Conservation (phyloP, 345 rosid species). For the Eucalyptus cloeziana region DNA sequence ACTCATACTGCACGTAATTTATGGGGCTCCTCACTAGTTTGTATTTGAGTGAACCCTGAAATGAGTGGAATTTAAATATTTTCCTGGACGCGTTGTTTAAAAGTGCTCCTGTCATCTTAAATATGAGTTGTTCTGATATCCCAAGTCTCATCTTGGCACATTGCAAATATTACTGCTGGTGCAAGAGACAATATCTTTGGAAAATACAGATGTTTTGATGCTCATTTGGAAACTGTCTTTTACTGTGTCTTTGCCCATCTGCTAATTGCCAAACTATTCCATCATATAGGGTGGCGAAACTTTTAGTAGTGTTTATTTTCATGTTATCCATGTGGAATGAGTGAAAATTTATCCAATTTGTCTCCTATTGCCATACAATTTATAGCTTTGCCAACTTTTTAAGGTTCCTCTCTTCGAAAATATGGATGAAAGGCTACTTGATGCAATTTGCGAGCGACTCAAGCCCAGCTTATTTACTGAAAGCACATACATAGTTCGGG, state of each 20-base stretch:
- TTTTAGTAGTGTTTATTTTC: background rate
- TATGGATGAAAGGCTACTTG: slow-evolving; percentile 93
- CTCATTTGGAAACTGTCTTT: background rate
- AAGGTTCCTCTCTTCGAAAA: slow-evolving; percentile 90
- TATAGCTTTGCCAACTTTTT: background rate
- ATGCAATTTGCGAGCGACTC: slow-evolving; percentile 92
- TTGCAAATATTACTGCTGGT: background rate
- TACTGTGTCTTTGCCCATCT: background rate
- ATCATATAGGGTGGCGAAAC: background rate
- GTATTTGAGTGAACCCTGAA: background rate
- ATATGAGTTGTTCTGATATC: background rate
- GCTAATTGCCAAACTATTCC: background rate
- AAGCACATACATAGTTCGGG: slow-evolving; percentile 66
- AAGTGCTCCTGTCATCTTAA: background rate
- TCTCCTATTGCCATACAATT: background rate
- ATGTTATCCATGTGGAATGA: background rate
- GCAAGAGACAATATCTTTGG: background rate
- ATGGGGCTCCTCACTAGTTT: background rate
- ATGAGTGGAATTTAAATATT: background rate
- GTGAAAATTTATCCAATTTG: background rate
- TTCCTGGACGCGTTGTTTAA: too few species aligned
- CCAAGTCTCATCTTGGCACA: background rate
- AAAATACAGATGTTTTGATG: background rate
- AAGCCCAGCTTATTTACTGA: slow-evolving; percentile 84
- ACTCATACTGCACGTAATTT: background rate